Evolutionary conservation across 2,329 filamentous ascomycete genomes (phyloP), one percentile per base, ranked within the genome.

Genomic region (Phoma sp.): DNA sequence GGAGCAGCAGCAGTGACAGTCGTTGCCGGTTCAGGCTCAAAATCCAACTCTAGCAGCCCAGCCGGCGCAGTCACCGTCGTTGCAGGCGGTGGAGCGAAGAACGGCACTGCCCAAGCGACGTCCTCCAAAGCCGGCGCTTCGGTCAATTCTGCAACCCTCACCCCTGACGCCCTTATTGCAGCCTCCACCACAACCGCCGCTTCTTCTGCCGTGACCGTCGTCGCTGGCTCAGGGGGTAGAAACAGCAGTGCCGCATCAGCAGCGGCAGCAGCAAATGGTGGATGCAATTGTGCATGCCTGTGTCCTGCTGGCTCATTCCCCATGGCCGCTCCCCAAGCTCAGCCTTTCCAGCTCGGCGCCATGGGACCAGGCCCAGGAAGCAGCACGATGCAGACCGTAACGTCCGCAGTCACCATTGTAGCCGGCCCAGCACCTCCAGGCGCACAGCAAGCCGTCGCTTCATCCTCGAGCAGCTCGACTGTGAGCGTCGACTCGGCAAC

Each of bases 251-350:
- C 57, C 1, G 46, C 25, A 30, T 43, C 53, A 3, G 51, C 25
- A 30, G 46, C 53, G 2, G 51, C 58, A 11, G 58, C 64, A 7
- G 60, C 51, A 15, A 57, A 59, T 21, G 61, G 56, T 18, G 60
- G 53, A 7, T 74, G 72, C 42, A 62, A 56, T 25, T 74, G 72
- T 46, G 53, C 61, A n/a, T 74, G 71, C 47, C 34, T 51, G 29
- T 74, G 72, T 49, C 69, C 69, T 2, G 60, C 61, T 1, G 66
- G 62, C 6, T 58, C 64, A 6, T 73, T 72, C 53, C 69, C 72
- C 15, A 73, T 73, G 69, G 36, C 53, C 1, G 60, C 66, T 12
- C 66, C 69, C 0, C 52, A 56, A 23, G 62, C 68, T 1, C 65
- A 61, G 10, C 61, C 70, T 9, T 71, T 72, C 60, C 64, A 69